Conservation (phyloP, 2,329 filamentous ascomycete genomes). For the Fusarium sacchari region DNA sequence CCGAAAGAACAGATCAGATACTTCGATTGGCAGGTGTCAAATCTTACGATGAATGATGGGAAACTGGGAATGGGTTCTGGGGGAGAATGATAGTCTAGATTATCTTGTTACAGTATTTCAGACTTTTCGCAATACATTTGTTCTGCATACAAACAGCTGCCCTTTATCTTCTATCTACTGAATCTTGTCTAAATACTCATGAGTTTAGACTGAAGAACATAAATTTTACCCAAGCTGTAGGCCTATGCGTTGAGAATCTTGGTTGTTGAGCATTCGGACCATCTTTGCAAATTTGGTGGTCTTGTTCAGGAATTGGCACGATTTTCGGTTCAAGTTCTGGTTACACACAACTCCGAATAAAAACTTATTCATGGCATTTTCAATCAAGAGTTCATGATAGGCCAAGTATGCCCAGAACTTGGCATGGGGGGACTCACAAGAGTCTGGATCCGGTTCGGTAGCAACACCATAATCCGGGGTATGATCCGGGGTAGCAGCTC, state of each 20-base stretch:
- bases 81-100: neutral
- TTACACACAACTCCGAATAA: neutral
- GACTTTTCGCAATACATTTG: neutral
- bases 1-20: conserved; percentile 26
- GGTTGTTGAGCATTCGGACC: too few species aligned
- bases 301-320: too few species aligned
- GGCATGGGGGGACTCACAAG: neutral
- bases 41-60: conserved; percentile 16
- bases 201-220: neutral
- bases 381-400: conserved; percentile 10
- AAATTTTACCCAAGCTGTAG: neutral
- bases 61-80: neutral
- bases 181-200: too few species aligned
- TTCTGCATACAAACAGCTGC: neutral
- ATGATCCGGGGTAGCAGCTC: conserved; percentile 18
- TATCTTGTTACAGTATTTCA: neutral
- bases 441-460: conserved; percentile 31
- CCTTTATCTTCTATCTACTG: too few species aligned
- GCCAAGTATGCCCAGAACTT: neutral
- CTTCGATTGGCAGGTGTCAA: conserved; percentile 34
- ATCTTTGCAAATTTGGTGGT: neutral
- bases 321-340: neutral
- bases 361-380: neutral
- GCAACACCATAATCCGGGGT: conserved; percentile 15
- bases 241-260: neutral